Percentiles rank a stretch among this genome's conserved stretches.
Conservation (phyloP, 768 basidiomycete genomes). For the Kwoniella heveanensis region DNA sequence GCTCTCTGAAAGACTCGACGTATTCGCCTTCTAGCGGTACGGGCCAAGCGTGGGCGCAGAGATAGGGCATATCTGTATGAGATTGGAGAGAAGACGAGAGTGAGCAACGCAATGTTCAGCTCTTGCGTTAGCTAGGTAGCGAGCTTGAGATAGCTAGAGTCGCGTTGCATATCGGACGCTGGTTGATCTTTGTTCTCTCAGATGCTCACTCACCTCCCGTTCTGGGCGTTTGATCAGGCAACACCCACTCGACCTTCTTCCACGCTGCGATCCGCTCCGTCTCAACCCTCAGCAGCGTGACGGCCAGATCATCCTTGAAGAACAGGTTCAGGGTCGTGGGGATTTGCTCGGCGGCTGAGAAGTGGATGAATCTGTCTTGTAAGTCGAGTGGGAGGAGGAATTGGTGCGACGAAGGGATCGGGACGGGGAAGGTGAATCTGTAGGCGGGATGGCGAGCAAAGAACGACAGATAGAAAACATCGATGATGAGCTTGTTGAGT, state of each 20-base stretch:
- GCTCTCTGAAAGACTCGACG: constrained; percentile 51
- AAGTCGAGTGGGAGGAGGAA: constrained; percentile 59
- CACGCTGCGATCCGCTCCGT: constrained; percentile 41
- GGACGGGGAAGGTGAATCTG: constrained; percentile 51
- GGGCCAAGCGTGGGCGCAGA: constrained; percentile 42
- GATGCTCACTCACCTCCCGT: constrained; percentile 26
- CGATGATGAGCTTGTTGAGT: too few species aligned
- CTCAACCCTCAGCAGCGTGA: constrained; percentile 52
- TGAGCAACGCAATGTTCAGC: too few species aligned
- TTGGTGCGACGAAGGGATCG: constrained; percentile 54
- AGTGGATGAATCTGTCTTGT: constrained; percentile 61
- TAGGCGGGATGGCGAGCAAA: not conserved
- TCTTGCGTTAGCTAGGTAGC: too few species aligned
- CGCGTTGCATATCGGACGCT: too few species aligned
- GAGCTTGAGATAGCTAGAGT: too few species aligned
- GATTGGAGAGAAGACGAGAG: not conserved
- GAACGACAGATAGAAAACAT: too few species aligned
- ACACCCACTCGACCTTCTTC: constrained; percentile 54
- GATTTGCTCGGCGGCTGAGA: constrained; percentile 58
- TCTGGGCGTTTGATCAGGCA: constrained; percentile 18
- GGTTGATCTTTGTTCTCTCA: too few species aligned
- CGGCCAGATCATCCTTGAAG: constrained; percentile 54
- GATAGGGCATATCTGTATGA: constrained; percentile 48
- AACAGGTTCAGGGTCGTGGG: constrained; percentile 58
- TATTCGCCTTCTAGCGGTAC: constrained; percentile 53